These are phyloP conservation scores for Suillus sp. DNA, from an alignment of 768 basidiomycete genomes.

Conservation along the genomic window DNA sequence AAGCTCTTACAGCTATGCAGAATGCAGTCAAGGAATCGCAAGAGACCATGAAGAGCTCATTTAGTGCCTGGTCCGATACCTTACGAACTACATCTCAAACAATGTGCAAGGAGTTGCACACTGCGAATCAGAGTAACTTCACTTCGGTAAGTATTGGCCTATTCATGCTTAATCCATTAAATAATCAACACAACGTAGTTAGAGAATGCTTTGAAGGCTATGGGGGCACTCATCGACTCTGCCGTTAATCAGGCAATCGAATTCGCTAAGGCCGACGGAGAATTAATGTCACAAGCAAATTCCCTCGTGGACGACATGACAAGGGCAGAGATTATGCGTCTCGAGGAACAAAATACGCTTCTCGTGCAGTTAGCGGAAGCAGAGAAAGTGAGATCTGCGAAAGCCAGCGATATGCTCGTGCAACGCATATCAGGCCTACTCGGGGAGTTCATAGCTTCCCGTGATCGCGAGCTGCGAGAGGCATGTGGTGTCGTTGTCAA, in stretches of 20 bases:
- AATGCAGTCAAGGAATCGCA: conserved; percentile 53
- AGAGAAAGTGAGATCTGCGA: conserved; percentile 67
- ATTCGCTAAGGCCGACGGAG: conserved; percentile 58
- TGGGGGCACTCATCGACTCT: conserved; percentile 61
- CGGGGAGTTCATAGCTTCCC: conserved; percentile 65
- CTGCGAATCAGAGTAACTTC: conserved; percentile 47
- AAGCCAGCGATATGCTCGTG: conserved; percentile 72
- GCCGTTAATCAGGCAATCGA: conserved; percentile 58
- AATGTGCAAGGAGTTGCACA: conserved; percentile 49
- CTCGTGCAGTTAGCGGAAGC: conserved; percentile 61
- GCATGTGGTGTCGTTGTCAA: conserved; percentile 54
- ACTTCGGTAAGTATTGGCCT: conserved; percentile 36
- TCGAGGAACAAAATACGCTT: conserved; percentile 71
- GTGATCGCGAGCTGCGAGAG: conserved; percentile 65
- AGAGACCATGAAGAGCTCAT: conserved; percentile 52
- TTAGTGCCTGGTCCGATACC: conserved; percentile 56
- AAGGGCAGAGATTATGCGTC: conserved; percentile 55
- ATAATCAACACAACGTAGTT: conserved; percentile 34
- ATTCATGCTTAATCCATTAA: background rate
- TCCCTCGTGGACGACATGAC: conserved; percentile 47
- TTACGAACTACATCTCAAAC: conserved; percentile 51
- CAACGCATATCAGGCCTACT: conserved; percentile 73
- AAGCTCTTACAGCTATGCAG: conserved; percentile 52
- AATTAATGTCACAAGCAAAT: conserved; percentile 52
- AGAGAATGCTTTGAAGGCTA: conserved; percentile 58